Conservation (phyloP, 2,329 filamentous ascomycete species). For the Aspergillus ustus region DNA sequence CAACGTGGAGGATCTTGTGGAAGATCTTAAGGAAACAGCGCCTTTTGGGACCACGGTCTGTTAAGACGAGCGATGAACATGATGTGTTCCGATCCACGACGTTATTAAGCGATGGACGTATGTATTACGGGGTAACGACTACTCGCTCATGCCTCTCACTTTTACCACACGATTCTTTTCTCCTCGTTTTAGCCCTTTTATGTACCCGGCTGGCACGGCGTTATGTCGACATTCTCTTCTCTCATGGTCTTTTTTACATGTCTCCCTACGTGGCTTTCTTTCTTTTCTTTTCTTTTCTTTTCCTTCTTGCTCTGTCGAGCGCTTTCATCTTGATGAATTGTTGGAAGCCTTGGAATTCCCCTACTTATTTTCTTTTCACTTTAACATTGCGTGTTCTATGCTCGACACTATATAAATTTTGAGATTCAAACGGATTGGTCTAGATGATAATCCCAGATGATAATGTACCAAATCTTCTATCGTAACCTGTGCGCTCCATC, state of each 20-base stretch:
- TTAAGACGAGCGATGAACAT: constrained; percentile 27
- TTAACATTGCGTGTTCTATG: constrained; percentile 34
- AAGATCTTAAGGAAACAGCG: constrained; percentile 78
- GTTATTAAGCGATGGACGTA: constrained; percentile 27
- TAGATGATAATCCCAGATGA: constrained; percentile 11
- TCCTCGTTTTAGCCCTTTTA: constrained; percentile 16
- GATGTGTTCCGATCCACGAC: constrained; percentile 20
- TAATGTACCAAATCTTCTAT: background rate
- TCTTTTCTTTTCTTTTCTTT: constrained; percentile 15
- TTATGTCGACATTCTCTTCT: constrained; percentile 10
- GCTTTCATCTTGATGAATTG: constrained; percentile 17
- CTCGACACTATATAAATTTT: constrained; percentile 20
- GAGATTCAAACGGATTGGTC: background rate
- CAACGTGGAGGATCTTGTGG: constrained; percentile 83
- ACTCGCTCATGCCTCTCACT: constrained; percentile 17
- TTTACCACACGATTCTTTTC: constrained; percentile 18
- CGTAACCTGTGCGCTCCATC: background rate
- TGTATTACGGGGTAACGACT: constrained; percentile 26
- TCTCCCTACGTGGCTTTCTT: constrained; percentile 15
- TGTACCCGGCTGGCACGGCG: constrained; percentile 18
- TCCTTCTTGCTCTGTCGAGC: constrained; percentile 20
- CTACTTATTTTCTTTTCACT: constrained; percentile 22
- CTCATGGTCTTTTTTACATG: constrained; percentile 14
- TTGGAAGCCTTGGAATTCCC: background rate
- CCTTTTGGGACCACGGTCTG: constrained; percentile 66